Evolutionary conservation across 2,329 filamentous ascomycete genomes (phyloP).

Genomic region (Ciborinia camelliae): DNA sequence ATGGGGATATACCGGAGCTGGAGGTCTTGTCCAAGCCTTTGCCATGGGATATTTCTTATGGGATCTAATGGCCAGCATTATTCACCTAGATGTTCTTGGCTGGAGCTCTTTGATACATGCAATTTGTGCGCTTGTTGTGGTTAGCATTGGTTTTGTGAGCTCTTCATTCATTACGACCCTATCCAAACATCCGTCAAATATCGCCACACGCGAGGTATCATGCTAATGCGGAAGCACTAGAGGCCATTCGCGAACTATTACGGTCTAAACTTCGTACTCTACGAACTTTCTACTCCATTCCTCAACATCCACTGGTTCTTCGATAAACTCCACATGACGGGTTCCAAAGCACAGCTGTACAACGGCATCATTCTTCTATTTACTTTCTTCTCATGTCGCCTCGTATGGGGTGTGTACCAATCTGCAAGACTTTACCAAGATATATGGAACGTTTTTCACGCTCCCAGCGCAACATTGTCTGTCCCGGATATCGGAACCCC

Average conservation of each 20-base stretch:
- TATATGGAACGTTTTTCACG: conserved; percentile 48
- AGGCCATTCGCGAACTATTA: conserved; percentile 81
- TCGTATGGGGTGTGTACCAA: conserved; percentile 74
- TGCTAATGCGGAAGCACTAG: conserved; percentile 42
- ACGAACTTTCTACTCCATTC: conserved; percentile 79
- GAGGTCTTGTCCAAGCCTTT: conserved; percentile 69
- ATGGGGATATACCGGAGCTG: conserved; percentile 73
- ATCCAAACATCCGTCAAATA: too few species aligned
- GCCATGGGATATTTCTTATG: conserved; percentile 78
- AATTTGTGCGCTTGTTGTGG: conserved; percentile 49
- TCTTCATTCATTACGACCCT: conserved; percentile 29
- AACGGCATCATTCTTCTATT: conserved; percentile 69
- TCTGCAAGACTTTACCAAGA: conserved; percentile 66
- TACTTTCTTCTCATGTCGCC: conserved; percentile 71
- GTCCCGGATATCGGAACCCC: conserved; percentile 28
- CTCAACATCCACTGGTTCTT: conserved; percentile 88
- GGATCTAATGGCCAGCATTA: conserved; percentile 66
- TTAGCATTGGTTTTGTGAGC: conserved; percentile 72
- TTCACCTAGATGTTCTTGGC: conserved; percentile 70
- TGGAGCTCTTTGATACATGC: conserved; percentile 51
- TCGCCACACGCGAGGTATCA: neutral
- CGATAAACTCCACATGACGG: conserved; percentile 77
- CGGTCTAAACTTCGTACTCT: conserved; percentile 73
- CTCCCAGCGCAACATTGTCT: neutral
- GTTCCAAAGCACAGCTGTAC: conserved; percentile 68